A percentile compares a stretch with the other conserved stretches of the same genome.
These are phyloP conservation scores for Tephrocybe sp. DNA, from an alignment of 768 basidiomycete genomes.

Conservation along the genomic window DNA sequence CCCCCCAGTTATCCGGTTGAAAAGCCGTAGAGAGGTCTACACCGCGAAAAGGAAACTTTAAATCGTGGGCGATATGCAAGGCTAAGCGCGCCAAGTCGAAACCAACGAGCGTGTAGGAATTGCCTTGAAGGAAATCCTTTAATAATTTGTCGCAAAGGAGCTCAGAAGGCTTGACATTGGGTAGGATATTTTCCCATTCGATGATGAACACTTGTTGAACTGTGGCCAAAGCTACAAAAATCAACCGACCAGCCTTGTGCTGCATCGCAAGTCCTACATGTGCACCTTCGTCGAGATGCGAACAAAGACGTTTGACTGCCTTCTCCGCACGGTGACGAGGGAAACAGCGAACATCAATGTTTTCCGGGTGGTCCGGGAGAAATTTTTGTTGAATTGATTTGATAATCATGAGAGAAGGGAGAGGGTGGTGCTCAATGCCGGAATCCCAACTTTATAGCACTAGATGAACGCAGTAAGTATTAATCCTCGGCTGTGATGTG, in stretches of 20 bases:
- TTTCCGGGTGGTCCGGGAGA: not conserved
- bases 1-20: slow-evolving; percentile 16
- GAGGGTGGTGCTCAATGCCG: not conserved
- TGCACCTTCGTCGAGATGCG: not conserved
- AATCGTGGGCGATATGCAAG: slow-evolving; percentile 26
- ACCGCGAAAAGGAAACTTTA: slow-evolving; percentile 27
- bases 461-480: not conserved
- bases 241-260: slow-evolving; percentile 5
- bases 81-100: slow-evolving; percentile 37
- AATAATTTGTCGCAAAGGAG: slow-evolving; percentile 14
- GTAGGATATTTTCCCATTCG: not conserved
- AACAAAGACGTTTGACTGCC: slow-evolving; percentile 1
- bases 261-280: slow-evolving; percentile 13
- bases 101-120: slow-evolving; percentile 25
- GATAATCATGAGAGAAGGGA: not conserved
- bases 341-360: slow-evolving; percentile 7
- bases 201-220: slow-evolving; percentile 10
- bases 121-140: slow-evolving; percentile 17
- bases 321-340: slow-evolving; percentile 13
- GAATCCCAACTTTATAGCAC: not conserved
- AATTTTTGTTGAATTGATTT: slow-evolving; percentile 11
- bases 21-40: slow-evolving; percentile 35
- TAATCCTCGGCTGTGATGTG: no score
- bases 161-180: not conserved
- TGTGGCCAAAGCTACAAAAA: slow-evolving; percentile 15